These are phyloP conservation scores for Phytopythium helicoides DNA, from an alignment of 352 stramenopile species.

Conservation along the genomic window DNA sequence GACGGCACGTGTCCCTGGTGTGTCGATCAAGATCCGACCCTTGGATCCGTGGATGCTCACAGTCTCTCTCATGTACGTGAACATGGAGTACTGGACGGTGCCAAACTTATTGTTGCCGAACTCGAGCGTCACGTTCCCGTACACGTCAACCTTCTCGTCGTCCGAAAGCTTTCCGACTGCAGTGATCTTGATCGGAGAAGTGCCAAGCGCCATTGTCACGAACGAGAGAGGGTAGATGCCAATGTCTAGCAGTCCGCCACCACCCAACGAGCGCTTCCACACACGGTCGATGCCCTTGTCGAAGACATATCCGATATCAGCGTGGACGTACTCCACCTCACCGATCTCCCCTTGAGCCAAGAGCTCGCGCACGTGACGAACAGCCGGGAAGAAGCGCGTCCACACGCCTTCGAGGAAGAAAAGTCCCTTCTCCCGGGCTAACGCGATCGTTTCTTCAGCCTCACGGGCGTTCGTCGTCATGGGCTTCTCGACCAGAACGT, in stretches of 20 bases:
- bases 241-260: constrained; percentile 68
- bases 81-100: constrained; percentile 55
- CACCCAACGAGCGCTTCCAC: constrained; percentile 64
- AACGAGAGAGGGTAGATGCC: constrained; percentile 80
- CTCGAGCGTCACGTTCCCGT: constrained; percentile 48
- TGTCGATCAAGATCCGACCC: constrained; percentile 60
- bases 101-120: constrained; percentile 42
- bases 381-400: constrained; percentile 73
- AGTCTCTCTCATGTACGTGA: constrained; percentile 57
- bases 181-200: constrained; percentile 35
- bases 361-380: constrained; percentile 43
- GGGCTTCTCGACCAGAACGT: constrained; percentile 91
- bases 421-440: constrained; percentile 15
- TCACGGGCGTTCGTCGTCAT: constrained; percentile 80
- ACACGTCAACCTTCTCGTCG: constrained; percentile 50
- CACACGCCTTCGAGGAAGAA: constrained; percentile 80
- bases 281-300: constrained; percentile 45
- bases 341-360: constrained; percentile 40
- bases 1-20: constrained; percentile 58
- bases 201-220: constrained; percentile 64
- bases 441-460: constrained; percentile 42
- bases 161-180: constrained; percentile 44
- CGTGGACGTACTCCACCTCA: constrained; percentile 46
- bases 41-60: constrained; percentile 76
- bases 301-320: constrained; percentile 15